These are phyloP conservation scores for Priceomyces castillae DNA, from an alignment of 805 yeast genomes.

Conservation along the genomic window DNA sequence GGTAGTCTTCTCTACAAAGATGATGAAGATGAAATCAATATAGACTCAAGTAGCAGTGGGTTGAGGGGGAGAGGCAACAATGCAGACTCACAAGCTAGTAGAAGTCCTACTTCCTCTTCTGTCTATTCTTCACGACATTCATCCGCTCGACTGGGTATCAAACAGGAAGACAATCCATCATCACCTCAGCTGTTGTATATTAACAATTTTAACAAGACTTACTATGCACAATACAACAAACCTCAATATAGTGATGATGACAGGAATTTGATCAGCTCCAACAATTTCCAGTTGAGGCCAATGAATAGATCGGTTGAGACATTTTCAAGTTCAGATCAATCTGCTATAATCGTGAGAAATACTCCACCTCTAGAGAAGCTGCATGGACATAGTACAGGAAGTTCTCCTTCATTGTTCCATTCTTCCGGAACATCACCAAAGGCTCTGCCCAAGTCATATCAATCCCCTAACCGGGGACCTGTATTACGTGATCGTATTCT, in stretches of 20 bases:
- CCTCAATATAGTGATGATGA: slow-evolving; percentile 2
- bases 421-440: neutral
- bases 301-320: slow-evolving; percentile 32
- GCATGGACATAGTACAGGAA: no score
- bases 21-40: neutral
- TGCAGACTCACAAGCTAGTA: neutral
- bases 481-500: neutral
- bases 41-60: neutral
- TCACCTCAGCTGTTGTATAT: slow-evolving; percentile 8
- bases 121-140: slow-evolving; percentile 3
- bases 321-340: slow-evolving; percentile 22
- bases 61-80: neutral
- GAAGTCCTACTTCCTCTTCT: slow-evolving; percentile 4
- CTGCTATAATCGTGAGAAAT: slow-evolving; percentile 1
- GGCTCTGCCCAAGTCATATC: neutral
- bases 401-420: neutral
- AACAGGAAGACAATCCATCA: neutral
- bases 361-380: slow-evolving; percentile 1
- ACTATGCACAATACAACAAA: slow-evolving; percentile 13
- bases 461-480: neutral
- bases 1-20: slow-evolving; percentile 12
- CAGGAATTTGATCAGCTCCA: slow-evolving; percentile 14
- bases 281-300: slow-evolving; percentile 28
- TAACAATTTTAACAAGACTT: slow-evolving; percentile 22
- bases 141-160: neutral